Evolutionary conservation across 192 early-diverging fungal species (phyloP).

Genomic region (Mortierella antarctica): DNA sequence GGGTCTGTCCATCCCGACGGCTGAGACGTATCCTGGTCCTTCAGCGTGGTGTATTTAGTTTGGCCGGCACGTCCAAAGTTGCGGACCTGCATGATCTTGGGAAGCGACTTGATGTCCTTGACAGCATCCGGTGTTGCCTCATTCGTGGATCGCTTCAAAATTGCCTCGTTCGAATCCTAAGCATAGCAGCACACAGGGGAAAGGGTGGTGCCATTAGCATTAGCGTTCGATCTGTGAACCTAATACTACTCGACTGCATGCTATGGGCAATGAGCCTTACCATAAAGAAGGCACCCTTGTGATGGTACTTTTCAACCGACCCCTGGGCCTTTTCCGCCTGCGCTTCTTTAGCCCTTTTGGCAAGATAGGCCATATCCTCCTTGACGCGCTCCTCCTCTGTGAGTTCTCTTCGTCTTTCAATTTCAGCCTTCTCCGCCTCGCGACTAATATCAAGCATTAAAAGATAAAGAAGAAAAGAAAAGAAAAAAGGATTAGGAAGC

Average conservation of each 20-base stretch:
- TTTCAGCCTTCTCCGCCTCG: conserved; percentile 81
- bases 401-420: conserved; percentile 82
- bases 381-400: conserved; percentile 83
- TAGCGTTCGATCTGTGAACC: neutral
- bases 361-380: conserved; percentile 71
- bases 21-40: conserved; percentile 83
- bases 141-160: conserved; percentile 75
- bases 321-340: conserved; percentile 70
- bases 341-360: conserved; percentile 61
- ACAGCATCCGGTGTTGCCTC: conserved; percentile 73
- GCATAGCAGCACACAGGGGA: conserved; percentile 4
- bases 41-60: conserved; percentile 91
- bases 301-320: conserved; percentile 82
- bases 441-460: conserved; percentile 52
- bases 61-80: conserved; percentile 88
- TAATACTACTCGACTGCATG: neutral
- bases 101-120: conserved; percentile 71
- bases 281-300: conserved; percentile 89
- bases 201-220: neutral
- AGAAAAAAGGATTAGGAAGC: neutral
- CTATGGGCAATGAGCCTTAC: conserved; percentile 40
- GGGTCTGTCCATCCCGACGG: conserved; percentile 47
- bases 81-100: conserved; percentile 90
- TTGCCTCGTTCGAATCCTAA: conserved; percentile 61
- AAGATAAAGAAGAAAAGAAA: neutral